These are phyloP conservation scores for Deinandra increscens DNA, from an alignment of 129 eudicot species.

Conservation along the genomic window DNA sequence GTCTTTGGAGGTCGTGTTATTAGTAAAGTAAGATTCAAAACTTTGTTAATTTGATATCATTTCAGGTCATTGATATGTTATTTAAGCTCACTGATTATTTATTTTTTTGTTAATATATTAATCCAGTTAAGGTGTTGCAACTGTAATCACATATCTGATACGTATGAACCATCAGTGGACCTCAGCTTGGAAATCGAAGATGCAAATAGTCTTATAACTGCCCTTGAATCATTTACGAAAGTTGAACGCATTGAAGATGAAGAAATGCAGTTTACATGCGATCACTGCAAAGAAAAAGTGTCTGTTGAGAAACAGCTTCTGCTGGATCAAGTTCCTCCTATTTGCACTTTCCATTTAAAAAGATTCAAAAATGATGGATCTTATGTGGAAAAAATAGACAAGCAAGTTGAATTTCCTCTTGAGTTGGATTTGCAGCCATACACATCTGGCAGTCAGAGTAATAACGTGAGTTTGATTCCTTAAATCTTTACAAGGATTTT, in stretches of 20 bases:
- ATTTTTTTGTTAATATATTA: not conserved
- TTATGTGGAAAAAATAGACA: slow-evolving; percentile 78
- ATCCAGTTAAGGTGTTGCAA: slow-evolving; percentile 73
- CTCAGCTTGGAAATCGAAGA: slow-evolving; percentile 88
- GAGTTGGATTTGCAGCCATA: slow-evolving; percentile 77
- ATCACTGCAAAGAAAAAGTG: slow-evolving; percentile 79
- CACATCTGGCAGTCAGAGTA: slow-evolving; percentile 34
- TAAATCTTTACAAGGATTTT: not conserved
- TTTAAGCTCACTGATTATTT: not conserved
- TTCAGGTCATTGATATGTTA: not conserved
- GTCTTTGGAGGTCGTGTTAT: slow-evolving; percentile 85
- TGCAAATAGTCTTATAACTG: slow-evolving; percentile 48
- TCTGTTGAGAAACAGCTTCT: slow-evolving; percentile 72
- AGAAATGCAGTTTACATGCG: slow-evolving; percentile 79
- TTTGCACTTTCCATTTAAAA: slow-evolving; percentile 81
- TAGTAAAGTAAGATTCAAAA: slow-evolving; percentile 61
- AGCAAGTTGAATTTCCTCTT: slow-evolving; percentile 60
- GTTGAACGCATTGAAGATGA: slow-evolving; percentile 78
- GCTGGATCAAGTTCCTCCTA: slow-evolving; percentile 67
- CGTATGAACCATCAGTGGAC: slow-evolving; percentile 78
- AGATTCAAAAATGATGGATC: slow-evolving; percentile 83
- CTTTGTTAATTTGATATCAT: not conserved
- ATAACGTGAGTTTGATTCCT: slow-evolving; percentile 44
- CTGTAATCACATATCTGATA: slow-evolving; percentile 78
- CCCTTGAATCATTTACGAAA: slow-evolving; percentile 85